phyloP scores from a whole-genome alignment of 306 rosid genomes.

The Quercus variabilis region DNA sequence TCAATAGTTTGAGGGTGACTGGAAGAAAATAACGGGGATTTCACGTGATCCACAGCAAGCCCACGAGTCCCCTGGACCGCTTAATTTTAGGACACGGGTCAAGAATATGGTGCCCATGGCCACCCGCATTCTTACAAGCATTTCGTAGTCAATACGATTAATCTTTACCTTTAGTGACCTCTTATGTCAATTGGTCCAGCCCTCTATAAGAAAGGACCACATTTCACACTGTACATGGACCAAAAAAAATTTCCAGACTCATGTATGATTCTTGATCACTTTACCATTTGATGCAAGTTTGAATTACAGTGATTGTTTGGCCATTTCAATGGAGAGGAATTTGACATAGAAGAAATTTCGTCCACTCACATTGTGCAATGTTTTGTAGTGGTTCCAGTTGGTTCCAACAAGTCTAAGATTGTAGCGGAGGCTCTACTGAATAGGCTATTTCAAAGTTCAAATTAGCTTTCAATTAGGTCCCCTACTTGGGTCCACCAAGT shows the following conservation, averaged over 20 bases:
- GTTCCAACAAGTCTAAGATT: background rate
- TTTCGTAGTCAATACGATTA: background rate
- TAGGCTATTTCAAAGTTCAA: background rate
- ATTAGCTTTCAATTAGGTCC: background rate
- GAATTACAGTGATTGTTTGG: too few relatives aligned
- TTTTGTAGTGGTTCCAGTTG: conserved; percentile 1
- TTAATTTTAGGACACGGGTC: conserved; percentile 23
- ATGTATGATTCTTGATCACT: too few relatives aligned
- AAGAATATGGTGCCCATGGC: background rate
- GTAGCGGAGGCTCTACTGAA: conserved; percentile 24
- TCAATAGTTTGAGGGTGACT: background rate
- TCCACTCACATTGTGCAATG: background rate
- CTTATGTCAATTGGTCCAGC: conserved; percentile 32
- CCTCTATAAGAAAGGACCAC: conserved; percentile 31
- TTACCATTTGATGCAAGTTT: too few relatives aligned
- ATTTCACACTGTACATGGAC: too few relatives aligned
- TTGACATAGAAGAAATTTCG: background rate
- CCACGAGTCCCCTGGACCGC: conserved; percentile 28
- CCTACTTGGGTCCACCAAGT: conserved; percentile 10
- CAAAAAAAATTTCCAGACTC: too few relatives aligned
- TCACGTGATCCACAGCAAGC: conserved; percentile 43
- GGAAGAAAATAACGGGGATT: background rate
- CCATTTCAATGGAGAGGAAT: background rate
- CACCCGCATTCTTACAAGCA: too few relatives aligned
- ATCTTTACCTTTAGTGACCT: background rate